Conservation (phyloP, 2,329 filamentous ascomycete species). For the Teratosphaeria gauchensis region DNA sequence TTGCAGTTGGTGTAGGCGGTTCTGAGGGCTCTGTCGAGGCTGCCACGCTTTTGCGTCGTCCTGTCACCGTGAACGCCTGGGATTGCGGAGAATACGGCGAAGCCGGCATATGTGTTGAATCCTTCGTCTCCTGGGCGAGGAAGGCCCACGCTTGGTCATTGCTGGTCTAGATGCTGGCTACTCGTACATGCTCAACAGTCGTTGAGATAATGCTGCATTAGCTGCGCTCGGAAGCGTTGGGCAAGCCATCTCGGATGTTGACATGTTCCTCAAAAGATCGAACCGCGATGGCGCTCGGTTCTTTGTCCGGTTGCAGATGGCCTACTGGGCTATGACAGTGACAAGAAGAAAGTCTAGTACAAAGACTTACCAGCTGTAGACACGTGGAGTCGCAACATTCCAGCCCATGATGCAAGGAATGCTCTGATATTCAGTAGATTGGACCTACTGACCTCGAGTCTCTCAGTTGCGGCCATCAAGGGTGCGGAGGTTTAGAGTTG, state of each 20-base stretch:
- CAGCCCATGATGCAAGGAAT: not conserved
- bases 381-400: not conserved
- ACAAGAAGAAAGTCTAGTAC: not conserved
- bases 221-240: not conserved
- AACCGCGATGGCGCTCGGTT: not conserved
- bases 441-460: not conserved
- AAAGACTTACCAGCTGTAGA: not conserved
- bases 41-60: not conserved
- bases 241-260: not conserved
- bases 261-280: not conserved
- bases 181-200: not conserved
- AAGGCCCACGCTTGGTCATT: not conserved
- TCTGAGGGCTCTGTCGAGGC: not conserved
- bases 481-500: not conserved
- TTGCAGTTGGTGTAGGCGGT: not conserved
- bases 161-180: not conserved
- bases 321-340: not conserved
- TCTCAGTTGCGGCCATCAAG: not conserved
- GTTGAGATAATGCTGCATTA: not conserved
- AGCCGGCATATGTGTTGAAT: not conserved
- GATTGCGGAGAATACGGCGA: not conserved
- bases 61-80: not conserved
- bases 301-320: not conserved
- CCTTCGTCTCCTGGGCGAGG: not conserved
- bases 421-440: not conserved